Base-by-base conservation (phyloP, 192 early-diverging fungal species). In the Coemansia sp. region DNA sequence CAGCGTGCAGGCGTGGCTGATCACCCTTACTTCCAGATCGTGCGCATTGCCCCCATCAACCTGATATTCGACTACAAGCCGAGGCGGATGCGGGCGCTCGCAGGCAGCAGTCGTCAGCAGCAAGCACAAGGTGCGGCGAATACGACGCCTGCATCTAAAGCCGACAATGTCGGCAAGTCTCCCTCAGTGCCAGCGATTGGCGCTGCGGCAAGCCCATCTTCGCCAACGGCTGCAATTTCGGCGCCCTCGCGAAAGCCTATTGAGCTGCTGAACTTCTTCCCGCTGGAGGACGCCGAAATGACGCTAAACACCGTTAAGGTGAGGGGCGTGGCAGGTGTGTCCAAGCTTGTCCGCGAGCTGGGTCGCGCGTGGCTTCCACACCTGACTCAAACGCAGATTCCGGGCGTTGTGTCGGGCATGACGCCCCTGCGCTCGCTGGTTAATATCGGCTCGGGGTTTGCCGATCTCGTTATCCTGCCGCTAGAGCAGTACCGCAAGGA, bases 51-150 rank as follows among this genome's bases (percentile, higher is more conserved):
- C 6, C 91, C 94, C 3, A 87, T 99, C 46, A 84, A 83, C 5
- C 70, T 97, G 57, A 95, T 94, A 60, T 85, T 99, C 64, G 97
- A 99, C 79, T 99, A 97, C 84, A 98, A 98, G 77, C 94, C 97
- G n/a, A 94, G 97, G 64, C 91, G 93, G 24, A 85, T 96, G 39
- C 93, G 95, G 49, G 89, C 65, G 20, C 87, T 36, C 38, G 41
- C 77, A 11, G 72, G 64, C 12, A 45, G 60, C 42, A 56, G 27
- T 27, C 51, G 27, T 12, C 51, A 31, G 15, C 29, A 54, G 14
- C 51, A 54, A 25, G 51, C 51, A 0, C 25, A 29, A 54, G 63
- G 42, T 9, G 32, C 17, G 17, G 43, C 56, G 17, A 10, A 29
- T 57, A 14, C 46, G 17, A 22, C 62, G 12, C 17, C 45, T 6